Evolutionary conservation across 2,329 filamentous ascomycete genomes (phyloP), one percentile per base, ranked within the genome.

Genomic region (Diaporthe helianthi): DNA sequence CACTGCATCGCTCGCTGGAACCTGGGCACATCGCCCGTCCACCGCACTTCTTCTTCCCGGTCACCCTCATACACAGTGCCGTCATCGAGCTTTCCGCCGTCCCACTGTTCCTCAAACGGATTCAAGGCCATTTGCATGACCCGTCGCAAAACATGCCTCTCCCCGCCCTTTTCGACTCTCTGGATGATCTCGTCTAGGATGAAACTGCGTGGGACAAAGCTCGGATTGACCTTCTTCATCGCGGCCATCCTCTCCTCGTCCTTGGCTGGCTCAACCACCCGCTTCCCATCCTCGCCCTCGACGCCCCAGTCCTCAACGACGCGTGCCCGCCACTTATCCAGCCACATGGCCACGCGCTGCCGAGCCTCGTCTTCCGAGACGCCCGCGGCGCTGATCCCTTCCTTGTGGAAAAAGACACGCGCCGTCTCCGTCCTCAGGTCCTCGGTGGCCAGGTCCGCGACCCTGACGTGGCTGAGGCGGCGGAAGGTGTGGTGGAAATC

Each of bases 401-500:
- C 93, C 6, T 84, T 82, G 77, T 96, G 92, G 83, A 97, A 97
- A 80, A 99, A 98, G 0, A 88, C 78, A 0, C 84, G 84, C 0
- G 94, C 93, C 10, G 84, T 82, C n/a, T 89, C 84, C 71, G 86
- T 86, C 65, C 93, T 83, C 58, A 84, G 82, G 24, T 90, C 86
- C 31, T 90, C 86, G 0, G 89, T 91, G 33, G 87, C 85, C 8
- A 97, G 77, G 5, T 93, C 87, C 0, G 80, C 80, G 1, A 93
- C 71, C 38, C 82, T 86, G 22, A 97, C 76, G 24, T 82, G 80
- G 65, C 91, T 91, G 0, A 99, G 83, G 10, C 91, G 87, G 47
- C 97, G 88, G 85, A 98, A 98, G 78, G 97, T 96, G 75, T 97
- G 92, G 76, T 97, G 93, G 80, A 98, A 99, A 78, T 99, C 96